Conservation (phyloP, 192 early-diverging fungal species). For the Gonapodya sp. region DNA sequence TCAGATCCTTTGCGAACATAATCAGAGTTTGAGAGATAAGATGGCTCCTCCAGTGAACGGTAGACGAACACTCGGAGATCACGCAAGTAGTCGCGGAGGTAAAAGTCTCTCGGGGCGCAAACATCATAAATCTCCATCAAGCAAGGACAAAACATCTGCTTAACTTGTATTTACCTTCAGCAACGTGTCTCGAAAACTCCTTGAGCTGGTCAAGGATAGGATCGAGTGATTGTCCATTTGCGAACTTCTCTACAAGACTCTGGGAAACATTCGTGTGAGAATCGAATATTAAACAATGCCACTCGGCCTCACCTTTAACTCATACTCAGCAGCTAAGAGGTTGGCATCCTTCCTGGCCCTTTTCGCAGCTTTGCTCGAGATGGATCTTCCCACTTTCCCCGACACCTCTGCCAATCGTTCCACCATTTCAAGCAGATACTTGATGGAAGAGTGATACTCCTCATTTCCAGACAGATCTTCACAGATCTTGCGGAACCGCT, state of each 20-base stretch:
- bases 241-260: slow-evolving; percentile 14
- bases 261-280: no score
- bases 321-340: slow-evolving; percentile 13
- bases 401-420: not conserved
- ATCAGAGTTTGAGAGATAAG: slow-evolving; percentile 18
- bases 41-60: slow-evolving; percentile 17
- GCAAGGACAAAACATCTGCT: no score
- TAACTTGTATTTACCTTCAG: not conserved
- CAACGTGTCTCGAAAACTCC: not conserved
- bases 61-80: slow-evolving; percentile 11
- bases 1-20: slow-evolving; percentile 18
- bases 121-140: no score
- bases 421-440: not conserved
- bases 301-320: slow-evolving; percentile 22
- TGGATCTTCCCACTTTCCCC: not conserved
- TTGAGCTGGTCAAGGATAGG: slow-evolving; percentile 9
- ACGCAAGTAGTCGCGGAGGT: not conserved
- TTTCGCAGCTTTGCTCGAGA: not conserved
- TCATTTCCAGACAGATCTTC: not conserved
- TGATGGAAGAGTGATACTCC: not conserved
- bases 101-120: not conserved
- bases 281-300: no score
- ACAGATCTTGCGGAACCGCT: not conserved
- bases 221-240: slow-evolving; percentile 15
- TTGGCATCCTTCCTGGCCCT: slow-evolving; percentile 18